These are phyloP conservation scores for Fusarium denticulatum DNA, from an alignment of 2,329 filamentous ascomycete genomes.

Conservation along the genomic window DNA sequence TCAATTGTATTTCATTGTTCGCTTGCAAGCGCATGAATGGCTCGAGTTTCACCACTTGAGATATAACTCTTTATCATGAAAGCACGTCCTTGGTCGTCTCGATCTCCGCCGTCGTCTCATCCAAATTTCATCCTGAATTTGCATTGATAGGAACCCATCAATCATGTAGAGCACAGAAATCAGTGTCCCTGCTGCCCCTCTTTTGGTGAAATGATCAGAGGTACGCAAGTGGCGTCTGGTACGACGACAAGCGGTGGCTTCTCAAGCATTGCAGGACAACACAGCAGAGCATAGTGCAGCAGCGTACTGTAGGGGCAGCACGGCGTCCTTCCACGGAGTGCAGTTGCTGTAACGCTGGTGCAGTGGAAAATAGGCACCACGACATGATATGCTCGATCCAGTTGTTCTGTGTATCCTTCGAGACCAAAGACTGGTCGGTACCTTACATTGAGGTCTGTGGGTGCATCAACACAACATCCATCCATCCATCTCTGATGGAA, in stretches of 20 bases:
- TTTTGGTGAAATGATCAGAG: slow-evolving; percentile 36
- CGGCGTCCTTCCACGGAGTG: slow-evolving; percentile 16
- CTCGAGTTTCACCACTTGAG: slow-evolving; percentile 16
- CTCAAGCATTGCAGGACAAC: slow-evolving; percentile 33
- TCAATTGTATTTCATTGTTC: slow-evolving; percentile 24
- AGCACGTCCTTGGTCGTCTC: slow-evolving; percentile 18
- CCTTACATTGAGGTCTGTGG: slow-evolving; percentile 39
- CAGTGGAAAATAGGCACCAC: slow-evolving; percentile 26
- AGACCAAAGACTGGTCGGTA: slow-evolving; percentile 32
- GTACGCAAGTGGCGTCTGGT: slow-evolving; percentile 32
- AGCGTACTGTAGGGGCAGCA: slow-evolving; percentile 5
- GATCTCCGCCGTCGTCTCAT: slow-evolving; percentile 28
- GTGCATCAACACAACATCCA: slow-evolving; percentile 27
- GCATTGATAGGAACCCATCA: slow-evolving; percentile 31
- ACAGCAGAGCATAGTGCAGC: slow-evolving; percentile 33
- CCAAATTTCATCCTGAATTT: slow-evolving; percentile 27
- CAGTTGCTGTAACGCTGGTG: slow-evolving; percentile 30
- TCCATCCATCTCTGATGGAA: slow-evolving; percentile 22
- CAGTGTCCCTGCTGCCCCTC: slow-evolving; percentile 32
- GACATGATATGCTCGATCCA: slow-evolving; percentile 34
- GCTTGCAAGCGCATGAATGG: slow-evolving; percentile 29
- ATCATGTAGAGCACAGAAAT: slow-evolving; percentile 16
- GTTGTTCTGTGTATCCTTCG: slow-evolving; percentile 12
- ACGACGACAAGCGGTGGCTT: slow-evolving; percentile 28
- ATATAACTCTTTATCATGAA: slow-evolving; percentile 19